phyloP scores from a whole-genome alignment of 768 basidiomycete species.

The Rhodotorula paludigena region DNA sequence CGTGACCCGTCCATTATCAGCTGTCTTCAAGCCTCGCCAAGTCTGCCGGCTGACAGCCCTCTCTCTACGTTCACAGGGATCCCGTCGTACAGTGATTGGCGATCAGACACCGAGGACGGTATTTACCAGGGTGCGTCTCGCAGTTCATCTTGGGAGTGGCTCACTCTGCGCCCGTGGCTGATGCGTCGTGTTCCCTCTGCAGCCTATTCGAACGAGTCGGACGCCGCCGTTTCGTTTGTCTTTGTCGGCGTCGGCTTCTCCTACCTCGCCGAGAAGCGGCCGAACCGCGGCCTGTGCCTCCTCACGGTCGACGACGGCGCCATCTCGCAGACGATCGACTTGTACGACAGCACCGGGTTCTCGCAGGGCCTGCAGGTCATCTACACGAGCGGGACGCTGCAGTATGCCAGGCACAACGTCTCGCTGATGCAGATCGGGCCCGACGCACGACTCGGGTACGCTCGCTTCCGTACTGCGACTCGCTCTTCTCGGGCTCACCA shows the following conservation, averaged over 20 bases:
- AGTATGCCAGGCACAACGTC: conserved; percentile 27
- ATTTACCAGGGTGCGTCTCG: conserved; percentile 17
- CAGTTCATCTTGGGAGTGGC: too few relatives aligned
- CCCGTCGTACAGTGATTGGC: not conserved
- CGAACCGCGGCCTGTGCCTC: conserved; percentile 29
- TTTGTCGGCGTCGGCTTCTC: conserved; percentile 26
- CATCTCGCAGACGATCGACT: conserved; percentile 18
- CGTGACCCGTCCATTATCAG: too few relatives aligned
- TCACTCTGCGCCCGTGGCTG: not conserved
- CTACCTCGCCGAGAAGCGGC: conserved; percentile 27
- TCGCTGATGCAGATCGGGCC: conserved; percentile 27
- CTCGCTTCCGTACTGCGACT: not conserved
- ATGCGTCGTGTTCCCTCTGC: not conserved
- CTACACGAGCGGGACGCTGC: conserved; percentile 22
- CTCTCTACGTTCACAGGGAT: not conserved
- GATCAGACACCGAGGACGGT: conserved; percentile 8
- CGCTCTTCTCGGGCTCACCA: fast-evolving
- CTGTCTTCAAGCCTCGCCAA: too few relatives aligned
- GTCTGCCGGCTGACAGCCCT: too few relatives aligned
- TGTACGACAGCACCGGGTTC: conserved; percentile 30
- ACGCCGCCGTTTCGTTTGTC: conserved; percentile 31
- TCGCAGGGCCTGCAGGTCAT: conserved; percentile 9
- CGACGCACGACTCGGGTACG: conserved; percentile 34
- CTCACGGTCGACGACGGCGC: conserved; percentile 17
- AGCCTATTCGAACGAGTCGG: conserved; percentile 32